Evolutionary conservation across 768 basidiomycete species (phyloP).

Genomic region (Tylopilus intermedius): DNA sequence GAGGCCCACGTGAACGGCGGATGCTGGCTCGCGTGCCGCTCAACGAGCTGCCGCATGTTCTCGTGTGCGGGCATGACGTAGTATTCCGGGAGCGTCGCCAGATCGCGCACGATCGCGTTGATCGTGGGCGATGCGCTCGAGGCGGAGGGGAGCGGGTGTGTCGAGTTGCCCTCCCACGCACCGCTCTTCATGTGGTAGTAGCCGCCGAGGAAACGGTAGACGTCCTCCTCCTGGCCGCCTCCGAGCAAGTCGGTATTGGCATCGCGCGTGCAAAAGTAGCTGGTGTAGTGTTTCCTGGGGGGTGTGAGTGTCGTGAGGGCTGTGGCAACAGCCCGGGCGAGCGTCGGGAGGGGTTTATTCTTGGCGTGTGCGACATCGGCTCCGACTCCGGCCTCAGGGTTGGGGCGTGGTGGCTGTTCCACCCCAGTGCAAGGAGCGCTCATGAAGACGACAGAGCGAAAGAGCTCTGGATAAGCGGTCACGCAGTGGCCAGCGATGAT

Average conservation of each 20-base stretch:
- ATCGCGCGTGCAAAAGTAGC: conserved; percentile 43
- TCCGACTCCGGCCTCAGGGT: not conserved
- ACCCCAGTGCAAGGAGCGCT: conserved; percentile 52
- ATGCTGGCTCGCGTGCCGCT: conserved; percentile 30
- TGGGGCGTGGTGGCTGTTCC: conserved; percentile 26
- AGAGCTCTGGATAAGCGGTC: conserved; percentile 52
- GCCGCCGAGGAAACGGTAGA: conserved; percentile 21
- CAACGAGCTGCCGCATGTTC: conserved; percentile 49
- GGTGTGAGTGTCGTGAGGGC: conserved; percentile 40
- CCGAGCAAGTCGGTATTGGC: conserved; percentile 44
- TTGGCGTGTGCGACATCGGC: not conserved
- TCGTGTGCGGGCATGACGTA: conserved; percentile 55
- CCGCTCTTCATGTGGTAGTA: conserved; percentile 53
- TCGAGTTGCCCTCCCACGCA: conserved; percentile 42
- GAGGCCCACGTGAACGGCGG: conserved; percentile 39
- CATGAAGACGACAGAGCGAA: conserved; percentile 54
- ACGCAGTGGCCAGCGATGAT: conserved; percentile 48
- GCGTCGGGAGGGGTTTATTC: conserved; percentile 9
- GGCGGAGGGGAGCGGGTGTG: conserved; percentile 34
- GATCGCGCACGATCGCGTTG: conserved; percentile 24
- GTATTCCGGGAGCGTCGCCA: conserved; percentile 49
- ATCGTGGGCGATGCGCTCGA: conserved; percentile 22
- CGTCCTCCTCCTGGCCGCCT: conserved; percentile 15
- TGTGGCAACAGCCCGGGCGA: conserved; percentile 4
- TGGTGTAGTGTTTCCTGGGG: conserved; percentile 54